A percentile compares a stretch with the other conserved stretches of the same genome.
These are phyloP conservation scores for Porcisia hertigi DNA, from an alignment of 208 protist genomes.

Conservation along the genomic window DNA sequence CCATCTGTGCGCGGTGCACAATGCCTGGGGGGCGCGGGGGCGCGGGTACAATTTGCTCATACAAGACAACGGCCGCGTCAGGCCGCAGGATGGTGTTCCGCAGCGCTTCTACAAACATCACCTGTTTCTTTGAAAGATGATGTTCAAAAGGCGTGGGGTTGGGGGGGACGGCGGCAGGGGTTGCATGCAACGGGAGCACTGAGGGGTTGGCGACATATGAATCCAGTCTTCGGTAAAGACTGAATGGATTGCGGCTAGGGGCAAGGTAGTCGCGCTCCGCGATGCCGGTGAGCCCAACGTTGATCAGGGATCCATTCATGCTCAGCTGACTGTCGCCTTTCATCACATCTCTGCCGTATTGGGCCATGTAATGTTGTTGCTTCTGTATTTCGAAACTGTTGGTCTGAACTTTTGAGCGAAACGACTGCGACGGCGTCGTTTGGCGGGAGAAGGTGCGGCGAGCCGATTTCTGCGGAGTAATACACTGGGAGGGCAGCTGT, in stretches of 20 bases:
- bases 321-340: not conserved
- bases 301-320: not conserved
- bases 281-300: not conserved
- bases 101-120: slow-evolving; percentile 12
- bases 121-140: slow-evolving; percentile 4
- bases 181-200: not conserved
- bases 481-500: slow-evolving; percentile 25
- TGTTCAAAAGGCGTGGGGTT: not conserved
- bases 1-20: not conserved
- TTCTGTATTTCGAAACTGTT: slow-evolving; percentile 33
- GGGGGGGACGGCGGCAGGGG: not conserved
- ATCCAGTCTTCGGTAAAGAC: slow-evolving; percentile 31
- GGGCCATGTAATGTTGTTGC: not conserved
- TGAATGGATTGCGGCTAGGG: slow-evolving; percentile 71
- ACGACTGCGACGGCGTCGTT: slow-evolving; percentile 30
- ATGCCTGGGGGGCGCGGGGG: slow-evolving; percentile 2
- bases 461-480: slow-evolving; percentile 55
- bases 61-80: slow-evolving; percentile 37
- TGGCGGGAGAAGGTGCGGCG: slow-evolving; percentile 26
- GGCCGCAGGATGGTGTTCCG: slow-evolving; percentile 17
- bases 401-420: slow-evolving; percentile 31
- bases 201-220: slow-evolving; percentile 5
- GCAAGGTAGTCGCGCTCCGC: slow-evolving; percentile 47
- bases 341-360: not conserved
- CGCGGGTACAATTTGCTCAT: slow-evolving; percentile 30